Percentiles rank a stretch among this genome's conserved stretches.
Conservation (phyloP, 768 basidiomycete genomes). For the Zangia roseola region DNA sequence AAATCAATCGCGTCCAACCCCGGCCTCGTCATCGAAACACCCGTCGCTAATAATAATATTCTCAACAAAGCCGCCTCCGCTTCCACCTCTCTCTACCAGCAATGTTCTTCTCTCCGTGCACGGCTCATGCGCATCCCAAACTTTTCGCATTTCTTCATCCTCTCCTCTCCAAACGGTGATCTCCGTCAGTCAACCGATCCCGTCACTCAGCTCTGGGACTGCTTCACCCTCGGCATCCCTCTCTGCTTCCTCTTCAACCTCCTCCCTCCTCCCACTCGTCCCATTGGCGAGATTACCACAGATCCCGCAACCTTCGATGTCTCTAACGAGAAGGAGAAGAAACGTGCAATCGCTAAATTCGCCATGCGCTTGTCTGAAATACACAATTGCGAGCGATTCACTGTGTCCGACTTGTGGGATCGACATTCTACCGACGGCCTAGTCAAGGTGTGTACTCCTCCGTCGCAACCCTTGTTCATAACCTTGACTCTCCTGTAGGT, state of each 20-base stretch:
- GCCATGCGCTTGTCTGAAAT: slow-evolving; percentile 82
- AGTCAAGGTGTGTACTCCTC: slow-evolving; percentile 71
- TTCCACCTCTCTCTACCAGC: slow-evolving; percentile 88
- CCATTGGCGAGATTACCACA: slow-evolving; percentile 58
- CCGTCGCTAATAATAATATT: slow-evolving; percentile 76
- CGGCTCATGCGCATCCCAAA: slow-evolving; percentile 77
- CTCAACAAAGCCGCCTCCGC: slow-evolving; percentile 90
- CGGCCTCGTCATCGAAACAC: slow-evolving; percentile 69
- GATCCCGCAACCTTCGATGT: slow-evolving; percentile 62
- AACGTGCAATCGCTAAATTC: slow-evolving; percentile 88
- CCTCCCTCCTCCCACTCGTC: slow-evolving; percentile 51
- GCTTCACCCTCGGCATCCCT: slow-evolving; percentile 88
- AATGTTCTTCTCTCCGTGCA: slow-evolving; percentile 76
- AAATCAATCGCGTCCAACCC: slow-evolving; percentile 71
- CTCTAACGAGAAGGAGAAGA: slow-evolving; percentile 80
- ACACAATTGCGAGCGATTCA: slow-evolving; percentile 77
- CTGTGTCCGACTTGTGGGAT: slow-evolving; percentile 88
- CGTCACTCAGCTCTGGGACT: slow-evolving; percentile 92
- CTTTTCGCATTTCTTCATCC: slow-evolving; percentile 68
- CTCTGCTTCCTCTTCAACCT: slow-evolving; percentile 97
- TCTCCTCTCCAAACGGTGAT: slow-evolving; percentile 55
- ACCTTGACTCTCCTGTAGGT: slow-evolving; percentile 49
- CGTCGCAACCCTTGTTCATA: background rate
- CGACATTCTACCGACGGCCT: slow-evolving; percentile 90
- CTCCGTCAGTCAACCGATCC: slow-evolving; percentile 82